These are phyloP conservation scores for Starmerella riodocensis DNA, from an alignment of 805 yeast species.

Conservation along the genomic window DNA sequence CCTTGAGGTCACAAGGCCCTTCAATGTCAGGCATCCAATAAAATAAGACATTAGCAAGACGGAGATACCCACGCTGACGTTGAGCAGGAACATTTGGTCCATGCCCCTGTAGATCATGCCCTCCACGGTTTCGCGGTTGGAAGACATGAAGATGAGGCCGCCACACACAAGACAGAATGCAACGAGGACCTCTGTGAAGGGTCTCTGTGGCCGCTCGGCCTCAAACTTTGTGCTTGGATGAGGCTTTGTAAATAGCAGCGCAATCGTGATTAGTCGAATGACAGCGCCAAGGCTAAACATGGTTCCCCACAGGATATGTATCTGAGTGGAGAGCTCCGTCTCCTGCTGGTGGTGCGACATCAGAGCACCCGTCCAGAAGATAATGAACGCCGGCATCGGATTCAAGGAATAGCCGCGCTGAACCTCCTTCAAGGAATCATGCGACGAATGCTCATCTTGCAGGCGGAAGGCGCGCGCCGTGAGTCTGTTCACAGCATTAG, in stretches of 20 bases:
- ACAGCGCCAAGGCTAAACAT: slow-evolving; percentile 70
- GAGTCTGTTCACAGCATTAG: slow-evolving; percentile 26
- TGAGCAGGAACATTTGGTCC: slow-evolving; percentile 82
- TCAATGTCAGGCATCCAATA: slow-evolving; percentile 45
- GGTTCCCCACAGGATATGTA: slow-evolving; percentile 90
- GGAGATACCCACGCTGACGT: slow-evolving; percentile 66
- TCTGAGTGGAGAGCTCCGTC: slow-evolving; percentile 55
- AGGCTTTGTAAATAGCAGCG: slow-evolving; percentile 33
- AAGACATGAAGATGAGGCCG: slow-evolving; percentile 83
- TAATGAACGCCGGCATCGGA: slow-evolving; percentile 86
- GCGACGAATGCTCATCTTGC: neutral
- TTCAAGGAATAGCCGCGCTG: slow-evolving; percentile 54
- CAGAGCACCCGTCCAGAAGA: slow-evolving; percentile 90
- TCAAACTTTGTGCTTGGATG: slow-evolving; percentile 19
- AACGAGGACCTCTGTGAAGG: slow-evolving; percentile 73
- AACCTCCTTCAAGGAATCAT: neutral
- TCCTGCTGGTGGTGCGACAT: slow-evolving; percentile 94
- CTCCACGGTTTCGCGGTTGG: slow-evolving; percentile 72
- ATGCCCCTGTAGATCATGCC: slow-evolving; percentile 73
- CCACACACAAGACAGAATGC: slow-evolving; percentile 75
- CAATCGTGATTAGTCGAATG: slow-evolving; percentile 54
- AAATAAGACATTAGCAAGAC: slow-evolving; percentile 82
- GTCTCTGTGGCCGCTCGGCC: slow-evolving; percentile 43
- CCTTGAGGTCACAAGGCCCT: slow-evolving; percentile 29
- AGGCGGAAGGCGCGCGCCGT: slow-evolving; percentile 18